Evolutionary conservation across 2,329 filamentous ascomycete species (phyloP), one percentile per base, ranked within the genome.

Genomic region (Dactylellina haptotyla): DNA sequence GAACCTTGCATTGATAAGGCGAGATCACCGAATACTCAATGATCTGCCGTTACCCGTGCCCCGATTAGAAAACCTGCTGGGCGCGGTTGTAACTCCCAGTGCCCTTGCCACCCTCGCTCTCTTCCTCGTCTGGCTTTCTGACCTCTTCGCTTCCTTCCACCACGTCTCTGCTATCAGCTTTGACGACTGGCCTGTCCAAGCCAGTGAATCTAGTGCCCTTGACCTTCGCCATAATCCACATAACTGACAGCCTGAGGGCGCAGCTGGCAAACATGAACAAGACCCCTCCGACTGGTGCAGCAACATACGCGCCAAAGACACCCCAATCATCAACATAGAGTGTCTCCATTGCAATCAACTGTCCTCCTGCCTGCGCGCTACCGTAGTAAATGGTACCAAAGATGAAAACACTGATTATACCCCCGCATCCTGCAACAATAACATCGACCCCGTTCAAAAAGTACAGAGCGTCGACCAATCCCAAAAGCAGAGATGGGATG

Each of bases 381-480:
- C 88, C 89, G 79, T 90, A 93, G 83, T 93, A 95, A 73, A 92
- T 86, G 12, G 89, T 84, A 3, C 91, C 91, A 76, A 93, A 95
- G 78, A 94, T 84, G 82, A 93, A 95, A 75, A 95, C 89, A 9
- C 89, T 89, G 20, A 95, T 80, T 59, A 95, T 87, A 16, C 91
- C 91, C 8, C 91, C 91, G 0, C 94, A 83, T 0, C 90, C 90
- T 63, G 90, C 91, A 28, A 90, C 85, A 14, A 95, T 87, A 26
- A 94, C 90, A 80, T 95, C 91, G 77, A 92, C 90, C 14, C 91
- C 91, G 45, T 88, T 87, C 88, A 90, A 92, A 84, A 87, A 93
- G 82, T 90, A 91, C 78, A 82, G 83, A 50, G 80, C 81, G 46
- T 82, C 82, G 54, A 91, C 86, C 32, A 83, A 85, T 5, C 95